Evolutionary conservation across 2,329 filamentous ascomycete species (phyloP).

Genomic region (Cordyceps tenuipes): DNA sequence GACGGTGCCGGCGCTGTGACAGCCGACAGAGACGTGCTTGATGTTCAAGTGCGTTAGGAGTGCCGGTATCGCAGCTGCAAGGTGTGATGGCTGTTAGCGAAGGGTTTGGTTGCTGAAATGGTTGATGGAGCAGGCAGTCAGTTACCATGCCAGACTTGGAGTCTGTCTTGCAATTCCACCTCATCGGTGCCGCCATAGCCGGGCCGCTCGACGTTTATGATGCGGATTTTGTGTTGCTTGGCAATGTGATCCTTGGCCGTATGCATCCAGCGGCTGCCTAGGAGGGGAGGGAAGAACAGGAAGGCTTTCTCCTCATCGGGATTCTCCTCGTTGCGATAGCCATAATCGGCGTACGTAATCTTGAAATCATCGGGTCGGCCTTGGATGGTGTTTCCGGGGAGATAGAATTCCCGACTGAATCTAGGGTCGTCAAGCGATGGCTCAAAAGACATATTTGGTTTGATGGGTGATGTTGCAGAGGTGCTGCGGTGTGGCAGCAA

Average conservation of each 20-base stretch:
- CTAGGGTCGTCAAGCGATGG: conserved; percentile 16
- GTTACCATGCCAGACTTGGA: conserved; percentile 22
- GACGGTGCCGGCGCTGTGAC: conserved; percentile 24
- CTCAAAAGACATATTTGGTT: background rate
- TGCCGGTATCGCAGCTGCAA: conserved; percentile 20
- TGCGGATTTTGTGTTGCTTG: conserved; percentile 23
- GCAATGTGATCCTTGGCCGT: conserved; percentile 26
- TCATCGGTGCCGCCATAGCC: conserved; percentile 28
- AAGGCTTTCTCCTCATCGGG: conserved; percentile 21
- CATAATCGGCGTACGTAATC: conserved; percentile 24
- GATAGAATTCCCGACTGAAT: conserved; percentile 17
- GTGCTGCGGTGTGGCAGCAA: background rate
- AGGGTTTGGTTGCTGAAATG: background rate
- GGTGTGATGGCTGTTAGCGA: background rate
- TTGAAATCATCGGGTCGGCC: conserved; percentile 10
- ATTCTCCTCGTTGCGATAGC: conserved; percentile 21
- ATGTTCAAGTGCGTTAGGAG: conserved; percentile 27
- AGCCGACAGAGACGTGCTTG: conserved; percentile 20
- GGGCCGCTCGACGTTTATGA: conserved; percentile 27
- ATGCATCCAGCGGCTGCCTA: conserved; percentile 23
- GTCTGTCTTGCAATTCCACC: conserved; percentile 15
- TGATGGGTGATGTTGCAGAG: background rate
- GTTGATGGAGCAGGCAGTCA: background rate
- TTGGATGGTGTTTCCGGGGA: conserved; percentile 13
- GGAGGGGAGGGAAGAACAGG: conserved; percentile 22